Evolutionary conservation across 495 filamentous ascomycete species (phyloP).

Genomic region (Tuber indicum): DNA sequence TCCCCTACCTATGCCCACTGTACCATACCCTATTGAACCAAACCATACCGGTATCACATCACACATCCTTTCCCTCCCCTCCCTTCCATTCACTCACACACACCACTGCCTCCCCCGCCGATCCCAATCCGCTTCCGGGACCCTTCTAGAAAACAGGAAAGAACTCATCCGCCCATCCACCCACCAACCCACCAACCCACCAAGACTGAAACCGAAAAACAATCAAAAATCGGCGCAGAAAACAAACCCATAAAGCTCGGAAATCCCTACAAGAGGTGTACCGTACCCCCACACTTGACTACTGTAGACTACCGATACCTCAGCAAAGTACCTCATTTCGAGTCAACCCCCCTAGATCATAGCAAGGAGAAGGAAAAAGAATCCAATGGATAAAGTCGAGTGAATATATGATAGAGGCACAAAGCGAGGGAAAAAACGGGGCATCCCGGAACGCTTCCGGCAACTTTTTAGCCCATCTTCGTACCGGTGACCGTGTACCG

Average conservation of each 20-base stretch:
- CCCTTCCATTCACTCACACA: not conserved
- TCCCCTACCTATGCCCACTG: not conserved
- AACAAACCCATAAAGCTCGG: slow-evolving; percentile 4
- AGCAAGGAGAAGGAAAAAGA: slow-evolving; percentile 4
- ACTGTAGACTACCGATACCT: not conserved
- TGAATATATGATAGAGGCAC: not conserved
- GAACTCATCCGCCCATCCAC: not conserved
- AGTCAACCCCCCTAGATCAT: slow-evolving; percentile 11
- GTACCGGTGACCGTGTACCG: not conserved
- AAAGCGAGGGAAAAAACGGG: slow-evolving; percentile 5
- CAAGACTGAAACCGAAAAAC: not conserved
- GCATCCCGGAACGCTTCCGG: not conserved
- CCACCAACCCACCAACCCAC: not conserved
- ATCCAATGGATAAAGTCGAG: slow-evolving; percentile 10
- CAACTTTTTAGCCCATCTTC: not conserved
- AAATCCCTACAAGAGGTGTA: slow-evolving; percentile 12
- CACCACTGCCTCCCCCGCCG: not conserved
- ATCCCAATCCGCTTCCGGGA: not conserved
- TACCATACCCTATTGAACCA: not conserved
- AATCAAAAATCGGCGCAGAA: slow-evolving; percentile 4
- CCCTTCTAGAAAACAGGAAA: not conserved
- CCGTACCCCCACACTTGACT: not conserved
- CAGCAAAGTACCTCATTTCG: slow-evolving; percentile 1
- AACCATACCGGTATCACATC: not conserved
- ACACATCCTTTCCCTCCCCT: not conserved